These are phyloP conservation scores for Talaromyces sp. DNA, from an alignment of 2,329 filamentous ascomycete species.

Conservation along the genomic window DNA sequence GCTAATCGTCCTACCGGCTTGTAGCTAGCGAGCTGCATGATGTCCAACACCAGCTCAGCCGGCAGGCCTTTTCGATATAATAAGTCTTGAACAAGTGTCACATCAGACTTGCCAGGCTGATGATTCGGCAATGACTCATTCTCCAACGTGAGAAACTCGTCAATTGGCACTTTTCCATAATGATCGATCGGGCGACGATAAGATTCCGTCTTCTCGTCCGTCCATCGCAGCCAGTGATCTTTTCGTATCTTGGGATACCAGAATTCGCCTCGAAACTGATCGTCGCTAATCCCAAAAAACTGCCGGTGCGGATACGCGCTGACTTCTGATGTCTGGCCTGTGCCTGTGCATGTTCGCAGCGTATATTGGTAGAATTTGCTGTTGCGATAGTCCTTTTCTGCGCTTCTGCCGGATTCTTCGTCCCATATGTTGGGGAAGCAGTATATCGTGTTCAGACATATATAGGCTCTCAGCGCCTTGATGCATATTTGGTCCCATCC, in stretches of 20 bases:
- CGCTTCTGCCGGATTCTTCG: not conserved
- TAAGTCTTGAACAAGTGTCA: not conserved
- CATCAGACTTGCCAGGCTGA: not conserved
- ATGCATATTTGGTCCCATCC: constrained; percentile 2
- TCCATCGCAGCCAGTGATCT: not conserved
- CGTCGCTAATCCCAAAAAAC: constrained; percentile 2
- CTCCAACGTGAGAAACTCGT: not conserved
- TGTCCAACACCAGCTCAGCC: not conserved
- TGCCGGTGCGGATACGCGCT: not conserved
- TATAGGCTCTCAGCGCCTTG: not conserved
- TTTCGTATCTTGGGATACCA: not conserved
- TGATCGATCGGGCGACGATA: not conserved
- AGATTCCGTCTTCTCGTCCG: not conserved
- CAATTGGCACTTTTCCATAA: not conserved
- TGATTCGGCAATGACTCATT: not conserved
- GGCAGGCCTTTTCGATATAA: not conserved
- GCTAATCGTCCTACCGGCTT: not conserved
- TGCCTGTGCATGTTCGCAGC: constrained; percentile 2
- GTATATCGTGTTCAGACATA: constrained; percentile 2
- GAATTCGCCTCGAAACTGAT: not conserved
- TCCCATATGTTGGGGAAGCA: constrained; percentile 2
- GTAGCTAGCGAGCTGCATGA: constrained; percentile 1
- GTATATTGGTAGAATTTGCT: constrained; percentile 4
- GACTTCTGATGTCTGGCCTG: not conserved
- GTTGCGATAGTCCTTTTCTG: not conserved